Percentiles rank a stretch among this genome's conserved stretches.
phyloP scores from a whole-genome alignment of 345 rosid genomes.

The Pistacia integerrima region DNA sequence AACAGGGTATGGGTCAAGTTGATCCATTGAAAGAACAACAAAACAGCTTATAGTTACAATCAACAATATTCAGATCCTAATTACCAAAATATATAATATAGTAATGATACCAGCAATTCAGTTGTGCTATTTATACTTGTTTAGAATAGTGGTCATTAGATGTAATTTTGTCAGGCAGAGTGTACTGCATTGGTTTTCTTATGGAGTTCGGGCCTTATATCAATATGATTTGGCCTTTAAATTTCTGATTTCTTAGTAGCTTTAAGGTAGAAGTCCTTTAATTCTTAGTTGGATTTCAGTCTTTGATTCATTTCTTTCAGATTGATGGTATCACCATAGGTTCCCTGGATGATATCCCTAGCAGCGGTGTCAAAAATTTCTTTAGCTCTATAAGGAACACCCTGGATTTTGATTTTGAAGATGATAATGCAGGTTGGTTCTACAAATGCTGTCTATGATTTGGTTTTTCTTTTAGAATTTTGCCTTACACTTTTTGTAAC shows the following conservation, averaged over 20 bases:
- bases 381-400: conserved; percentile 86
- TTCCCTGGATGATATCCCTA: conserved; percentile 79
- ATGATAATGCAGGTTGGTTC: conserved; percentile 79
- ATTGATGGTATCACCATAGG: conserved; percentile 77
- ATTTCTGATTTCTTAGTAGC: background rate
- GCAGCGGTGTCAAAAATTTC: conserved; percentile 64
- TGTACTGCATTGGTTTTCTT: background rate
- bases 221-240: background rate
- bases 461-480: background rate
- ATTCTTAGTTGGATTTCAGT: conserved; percentile 22
- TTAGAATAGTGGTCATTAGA: background rate
- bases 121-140: background rate
- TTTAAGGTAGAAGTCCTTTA: background rate
- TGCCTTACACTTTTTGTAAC: background rate
- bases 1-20: background rate
- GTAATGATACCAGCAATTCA: background rate
- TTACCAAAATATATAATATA: background rate
- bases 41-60: background rate
- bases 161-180: background rate
- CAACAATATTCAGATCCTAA: background rate
- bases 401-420: conserved; percentile 94
- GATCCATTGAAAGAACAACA: background rate
- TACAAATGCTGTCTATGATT: conserved; percentile 15
- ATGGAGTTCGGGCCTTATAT: background rate
- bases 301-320: conserved; percentile 47